Evolutionary conservation across 805 yeast genomes (phyloP).

Genomic region (Kregervanrija pseudodelftensis): DNA sequence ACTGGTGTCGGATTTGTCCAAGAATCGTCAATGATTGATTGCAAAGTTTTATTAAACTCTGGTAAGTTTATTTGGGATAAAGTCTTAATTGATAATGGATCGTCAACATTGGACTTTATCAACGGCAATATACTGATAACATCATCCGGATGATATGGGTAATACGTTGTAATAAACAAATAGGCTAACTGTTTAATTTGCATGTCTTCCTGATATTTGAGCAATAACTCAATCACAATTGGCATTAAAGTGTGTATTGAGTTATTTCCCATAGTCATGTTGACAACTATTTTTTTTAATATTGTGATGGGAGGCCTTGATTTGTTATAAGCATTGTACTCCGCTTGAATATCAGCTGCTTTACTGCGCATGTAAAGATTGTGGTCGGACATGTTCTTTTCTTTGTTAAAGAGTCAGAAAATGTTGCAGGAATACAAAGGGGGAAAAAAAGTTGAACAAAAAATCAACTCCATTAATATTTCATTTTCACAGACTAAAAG

Average conservation of each 20-base stretch:
- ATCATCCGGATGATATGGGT: slow-evolving; percentile 47
- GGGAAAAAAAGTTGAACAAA: not conserved
- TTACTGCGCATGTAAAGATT: slow-evolving; percentile 22
- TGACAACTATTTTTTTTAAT: slow-evolving; percentile 71
- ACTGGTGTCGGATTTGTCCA: too few relatives aligned
- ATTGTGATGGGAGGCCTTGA: slow-evolving; percentile 32
- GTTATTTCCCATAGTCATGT: slow-evolving; percentile 72
- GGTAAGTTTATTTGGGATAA: too few relatives aligned
- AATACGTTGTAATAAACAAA: slow-evolving; percentile 57
- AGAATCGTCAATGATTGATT: too few relatives aligned
- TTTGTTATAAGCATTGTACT: slow-evolving; percentile 30
- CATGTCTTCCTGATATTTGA: slow-evolving; percentile 36
- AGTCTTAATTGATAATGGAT: too few relatives aligned
- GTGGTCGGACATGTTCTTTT: slow-evolving; percentile 19
- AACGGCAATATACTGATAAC: slow-evolving; percentile 50
- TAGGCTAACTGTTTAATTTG: slow-evolving; percentile 69
- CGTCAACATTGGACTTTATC: slow-evolving; percentile 41
- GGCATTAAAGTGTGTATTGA: slow-evolving; percentile 66
- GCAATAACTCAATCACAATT: slow-evolving; percentile 51
- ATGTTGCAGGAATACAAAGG: not conserved
- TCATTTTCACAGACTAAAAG: too few relatives aligned
- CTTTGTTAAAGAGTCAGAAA: not conserved
- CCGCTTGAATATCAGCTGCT: slow-evolving; percentile 26
- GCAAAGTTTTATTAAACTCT: too few relatives aligned
- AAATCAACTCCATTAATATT: too few relatives aligned